Base-by-base conservation (phyloP, 148 eudicot genomes). In the Diospyros lotus region DNA sequence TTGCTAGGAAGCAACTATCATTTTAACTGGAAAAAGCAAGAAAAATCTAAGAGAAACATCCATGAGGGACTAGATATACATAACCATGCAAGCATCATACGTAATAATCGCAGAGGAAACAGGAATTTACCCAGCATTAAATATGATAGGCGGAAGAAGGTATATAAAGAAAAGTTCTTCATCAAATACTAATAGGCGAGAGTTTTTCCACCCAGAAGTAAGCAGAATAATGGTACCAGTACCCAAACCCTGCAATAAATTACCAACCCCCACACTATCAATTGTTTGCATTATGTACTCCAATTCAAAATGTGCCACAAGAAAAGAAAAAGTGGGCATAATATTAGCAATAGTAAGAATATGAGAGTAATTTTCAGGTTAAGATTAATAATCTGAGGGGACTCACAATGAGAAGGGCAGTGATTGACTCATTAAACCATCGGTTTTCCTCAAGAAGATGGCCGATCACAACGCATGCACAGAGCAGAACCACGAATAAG, bases 91-190 rank as follows among this genome's bases (percentile, higher is more conserved):
- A 62, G 38, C 9, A 74, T 38, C 8, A 74, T 3, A 12, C n/a
- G 8, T 78, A 61, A 58, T 59, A 59, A 64, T 51, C 15, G 56
- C 59, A 52, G 9, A 43, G 18, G 6, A 1, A 56, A 43, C 44
- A 64, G 41, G 38, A 76, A 77, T 66, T 58, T 80, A 85, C 91
- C 94, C 94, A 73, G 94, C 94, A 84, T 90, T 90, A 67, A 90
- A 90, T 48, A 88, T 87, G 65, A 90, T 90, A 14, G 94, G 94
- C 38, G 94, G 94, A 73, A 90, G 85, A 64, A 90, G 82, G 80
- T 88, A 87, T 53, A 79, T 86, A 51, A 90, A 87, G 78, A 90
- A 90, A 53, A 90, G 84, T 58, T 87, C 80, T 62, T 86, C 89
- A 69, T 87, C 60, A 70, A 90, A 90, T 68, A 79, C 83, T 59